Percentiles rank a stretch among this genome's conserved stretches.
Evolutionary conservation across 768 basidiomycete species (phyloP).

Genomic region (Coprinellus micaceus): DNA sequence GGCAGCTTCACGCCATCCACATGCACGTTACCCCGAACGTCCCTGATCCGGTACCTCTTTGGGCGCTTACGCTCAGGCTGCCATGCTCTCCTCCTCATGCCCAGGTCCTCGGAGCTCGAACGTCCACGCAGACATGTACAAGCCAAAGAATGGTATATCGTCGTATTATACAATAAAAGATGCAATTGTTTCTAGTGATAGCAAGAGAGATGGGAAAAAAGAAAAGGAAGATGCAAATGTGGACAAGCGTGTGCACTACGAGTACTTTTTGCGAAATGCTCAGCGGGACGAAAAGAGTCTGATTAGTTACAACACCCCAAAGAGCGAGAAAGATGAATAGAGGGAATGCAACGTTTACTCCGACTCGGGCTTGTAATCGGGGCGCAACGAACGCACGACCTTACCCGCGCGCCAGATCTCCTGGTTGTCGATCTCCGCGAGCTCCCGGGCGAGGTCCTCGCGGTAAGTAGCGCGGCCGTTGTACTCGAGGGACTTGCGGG

Average conservation of each 20-base stretch:
- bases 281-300: neutral
- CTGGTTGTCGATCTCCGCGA: conserved; percentile 93
- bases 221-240: neutral
- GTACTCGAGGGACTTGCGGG: conserved; percentile 94
- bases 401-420: conserved; percentile 99
- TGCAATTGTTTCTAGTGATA: neutral
- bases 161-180: neutral
- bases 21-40: neutral
- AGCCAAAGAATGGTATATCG: neutral
- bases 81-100: too few relatives aligned
- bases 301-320: neutral
- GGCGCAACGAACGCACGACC: conserved; percentile 84
- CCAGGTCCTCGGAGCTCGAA: too few relatives aligned
- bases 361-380: conserved; percentile 73
- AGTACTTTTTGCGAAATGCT: too few relatives aligned
- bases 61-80: too few relatives aligned
- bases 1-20: neutral
- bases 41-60: neutral
- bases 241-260: neutral
- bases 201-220: neutral
- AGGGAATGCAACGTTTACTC: conserved; percentile 22
- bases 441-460: conserved; percentile 86
- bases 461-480: conserved; percentile 92
- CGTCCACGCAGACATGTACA: too few relatives aligned
- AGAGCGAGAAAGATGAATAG: neutral